A percentile compares a stretch with the other conserved stretches of the same genome.
phyloP scores from a whole-genome alignment of 2,329 filamentous ascomycete genomes.

The Lachnellula willkommii region DNA sequence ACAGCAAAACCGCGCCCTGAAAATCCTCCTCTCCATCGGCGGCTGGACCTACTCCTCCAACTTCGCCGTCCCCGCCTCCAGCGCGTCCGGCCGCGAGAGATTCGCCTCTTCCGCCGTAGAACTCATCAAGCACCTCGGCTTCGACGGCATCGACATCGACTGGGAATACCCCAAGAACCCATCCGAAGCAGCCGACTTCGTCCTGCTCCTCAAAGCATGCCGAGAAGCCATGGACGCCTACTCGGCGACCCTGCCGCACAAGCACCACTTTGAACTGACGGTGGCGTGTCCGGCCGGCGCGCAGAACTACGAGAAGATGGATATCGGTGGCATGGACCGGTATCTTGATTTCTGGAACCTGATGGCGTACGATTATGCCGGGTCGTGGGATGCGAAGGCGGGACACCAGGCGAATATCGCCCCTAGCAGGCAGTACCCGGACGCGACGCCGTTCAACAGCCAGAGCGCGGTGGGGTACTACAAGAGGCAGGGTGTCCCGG shows the following conservation, averaged over 20 bases:
- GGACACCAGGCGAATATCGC: conserved; percentile 81
- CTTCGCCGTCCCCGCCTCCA: conserved; percentile 71
- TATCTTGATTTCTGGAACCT: conserved; percentile 71
- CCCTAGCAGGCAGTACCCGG: conserved; percentile 50
- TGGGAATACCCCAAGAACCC: conserved; percentile 60
- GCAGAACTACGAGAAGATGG: conserved; percentile 56
- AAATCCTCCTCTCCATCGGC: conserved; percentile 79
- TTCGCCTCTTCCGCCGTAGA: conserved; percentile 73
- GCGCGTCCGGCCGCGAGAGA: conserved; percentile 57
- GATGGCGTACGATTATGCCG: conserved; percentile 87
- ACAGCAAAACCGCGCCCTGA: conserved; percentile 72
- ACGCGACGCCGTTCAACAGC: conserved; percentile 73
- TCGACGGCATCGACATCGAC: conserved; percentile 66
- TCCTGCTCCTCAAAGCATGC: conserved; percentile 52
- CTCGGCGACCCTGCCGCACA: conserved; percentile 36
- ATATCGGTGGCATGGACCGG: conserved; percentile 58
- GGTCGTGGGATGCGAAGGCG: conserved; percentile 67
- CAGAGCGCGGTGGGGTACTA: conserved; percentile 68
- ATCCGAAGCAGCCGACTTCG: conserved; percentile 52
- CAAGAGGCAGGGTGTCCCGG: conserved; percentile 54
- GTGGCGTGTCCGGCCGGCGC: conserved; percentile 60
- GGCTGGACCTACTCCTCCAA: conserved; percentile 90
- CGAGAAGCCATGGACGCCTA: conserved; percentile 56
- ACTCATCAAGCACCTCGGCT: conserved; percentile 73
- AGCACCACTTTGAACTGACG: conserved; percentile 55